Conservation (phyloP, 192 early-diverging fungal species). For the Endogone sp. region DNA sequence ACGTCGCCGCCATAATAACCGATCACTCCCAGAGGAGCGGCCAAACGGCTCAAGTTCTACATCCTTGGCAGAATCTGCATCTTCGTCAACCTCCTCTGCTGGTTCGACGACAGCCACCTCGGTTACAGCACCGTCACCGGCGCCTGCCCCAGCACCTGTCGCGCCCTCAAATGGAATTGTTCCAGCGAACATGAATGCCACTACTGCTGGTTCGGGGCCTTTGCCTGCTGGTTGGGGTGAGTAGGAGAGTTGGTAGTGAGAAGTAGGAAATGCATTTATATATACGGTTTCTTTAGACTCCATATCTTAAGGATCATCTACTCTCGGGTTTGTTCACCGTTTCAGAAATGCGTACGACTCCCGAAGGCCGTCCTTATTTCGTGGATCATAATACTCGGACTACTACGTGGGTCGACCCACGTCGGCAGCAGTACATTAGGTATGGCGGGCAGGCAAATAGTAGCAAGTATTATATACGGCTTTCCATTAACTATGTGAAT, state of each 20-base stretch:
- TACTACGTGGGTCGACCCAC: constrained; percentile 87
- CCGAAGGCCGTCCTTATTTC: constrained; percentile 81
- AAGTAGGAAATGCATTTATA: no score
- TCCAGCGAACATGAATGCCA: constrained; percentile 42
- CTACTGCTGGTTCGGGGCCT: constrained; percentile 66
- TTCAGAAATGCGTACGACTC: constrained; percentile 61
- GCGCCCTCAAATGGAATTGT: constrained; percentile 28
- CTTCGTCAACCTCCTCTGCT: constrained; percentile 8
- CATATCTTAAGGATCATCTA: no score
- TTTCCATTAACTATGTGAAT: neutral
- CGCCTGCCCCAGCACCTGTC: constrained; percentile 23
- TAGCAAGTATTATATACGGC: no score
- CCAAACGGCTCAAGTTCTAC: constrained; percentile 30
- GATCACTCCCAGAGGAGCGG: constrained; percentile 71
- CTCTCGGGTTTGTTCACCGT: neutral
- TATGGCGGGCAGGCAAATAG: neutral
- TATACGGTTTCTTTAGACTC: no score
- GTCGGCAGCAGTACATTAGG: constrained; percentile 53
- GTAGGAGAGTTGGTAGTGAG: no score
- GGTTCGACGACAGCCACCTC: constrained; percentile 12
- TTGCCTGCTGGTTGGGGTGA: constrained; percentile 77
- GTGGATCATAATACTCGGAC: constrained; percentile 85
- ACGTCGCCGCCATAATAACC: constrained; percentile 75
- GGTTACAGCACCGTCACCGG: constrained; percentile 13
- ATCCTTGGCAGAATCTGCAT: constrained; percentile 16